These are phyloP conservation scores for Oryza rufipogon DNA, from an alignment of 176 grass and related monocot genomes.

Conservation along the genomic window DNA sequence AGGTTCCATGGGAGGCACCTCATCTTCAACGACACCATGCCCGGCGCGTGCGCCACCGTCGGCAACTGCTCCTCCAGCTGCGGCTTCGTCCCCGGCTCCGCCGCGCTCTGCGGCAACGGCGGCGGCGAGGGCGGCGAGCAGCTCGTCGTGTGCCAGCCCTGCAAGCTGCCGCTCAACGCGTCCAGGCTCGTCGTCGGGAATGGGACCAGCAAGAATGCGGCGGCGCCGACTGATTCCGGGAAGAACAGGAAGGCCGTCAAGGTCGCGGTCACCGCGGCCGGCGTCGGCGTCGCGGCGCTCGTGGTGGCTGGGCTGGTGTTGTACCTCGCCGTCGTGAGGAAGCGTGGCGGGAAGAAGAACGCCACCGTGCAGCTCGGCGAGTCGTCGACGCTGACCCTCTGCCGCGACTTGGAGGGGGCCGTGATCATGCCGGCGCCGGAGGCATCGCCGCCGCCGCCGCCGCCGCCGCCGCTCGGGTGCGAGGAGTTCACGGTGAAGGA, in stretches of 20 bases:
- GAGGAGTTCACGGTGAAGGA: conserved; percentile 65
- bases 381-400: conserved; percentile 3
- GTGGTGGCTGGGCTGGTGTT: conserved; percentile 27
- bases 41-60: conserved; percentile 52
- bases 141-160: conserved; percentile 64
- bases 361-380: conserved; percentile 36
- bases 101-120: conserved; percentile 49
- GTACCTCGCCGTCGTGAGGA: conserved; percentile 31
- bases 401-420: conserved; percentile 21
- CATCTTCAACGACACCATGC: conserved; percentile 58
- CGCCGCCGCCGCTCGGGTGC: conserved; percentile 47
- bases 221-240: rapidly evolving
- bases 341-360: conserved; percentile 12
- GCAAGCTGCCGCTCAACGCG: conserved; percentile 27
- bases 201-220: not conserved
- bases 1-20: conserved; percentile 23
- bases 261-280: conserved; percentile 23
- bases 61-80: conserved; percentile 19
- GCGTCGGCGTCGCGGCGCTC: conserved; percentile 10
- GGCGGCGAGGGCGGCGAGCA: conserved; percentile 31
- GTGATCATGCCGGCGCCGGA: conserved; percentile 30
- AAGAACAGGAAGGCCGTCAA: not conserved
- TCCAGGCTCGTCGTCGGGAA: conserved; percentile 32
- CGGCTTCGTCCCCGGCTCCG: conserved; percentile 41
- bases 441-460: not conserved